These are phyloP conservation scores for Candida coquimbonensis DNA, from an alignment of 805 yeast species.

Conservation along the genomic window DNA sequence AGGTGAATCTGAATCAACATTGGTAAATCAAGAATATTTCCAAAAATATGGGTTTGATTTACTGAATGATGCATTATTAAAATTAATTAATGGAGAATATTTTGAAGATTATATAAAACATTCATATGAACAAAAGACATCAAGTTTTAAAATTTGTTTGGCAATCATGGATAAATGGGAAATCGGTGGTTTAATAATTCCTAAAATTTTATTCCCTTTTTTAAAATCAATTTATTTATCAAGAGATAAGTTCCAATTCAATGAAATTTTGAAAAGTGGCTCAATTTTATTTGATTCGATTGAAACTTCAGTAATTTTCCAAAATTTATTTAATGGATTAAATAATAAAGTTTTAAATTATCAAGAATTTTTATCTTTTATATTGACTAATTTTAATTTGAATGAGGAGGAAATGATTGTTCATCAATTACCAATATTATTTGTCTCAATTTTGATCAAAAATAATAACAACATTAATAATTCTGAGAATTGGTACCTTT, in stretches of 20 bases:
- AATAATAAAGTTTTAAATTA: conserved; percentile 31
- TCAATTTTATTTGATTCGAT: conserved; percentile 77
- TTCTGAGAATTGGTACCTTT: conserved; percentile 28
- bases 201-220: conserved; percentile 61
- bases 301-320: conserved; percentile 77
- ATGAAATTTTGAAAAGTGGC: conserved; percentile 50
- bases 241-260: conserved; percentile 21
- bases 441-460: conserved; percentile 39
- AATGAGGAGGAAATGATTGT: conserved; percentile 82
- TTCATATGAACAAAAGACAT: conserved; percentile 30
- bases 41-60: conserved; percentile 43
- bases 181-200: conserved; percentile 69
- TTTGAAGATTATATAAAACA: conserved; percentile 11
- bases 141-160: conserved; percentile 56
- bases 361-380: conserved; percentile 44
- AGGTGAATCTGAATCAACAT: conserved; percentile 41
- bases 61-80: conserved; percentile 47
- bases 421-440: conserved; percentile 66
- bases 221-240: conserved; percentile 39
- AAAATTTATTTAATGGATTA: conserved; percentile 40
- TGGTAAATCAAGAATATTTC: conserved; percentile 40
- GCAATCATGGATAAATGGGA: conserved; percentile 94
- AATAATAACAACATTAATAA: conserved; percentile 3
- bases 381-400: conserved; percentile 60
- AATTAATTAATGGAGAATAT: conserved; percentile 32